These are phyloP conservation scores for Pichia insulana DNA, from an alignment of 805 yeast species.

Conservation along the genomic window DNA sequence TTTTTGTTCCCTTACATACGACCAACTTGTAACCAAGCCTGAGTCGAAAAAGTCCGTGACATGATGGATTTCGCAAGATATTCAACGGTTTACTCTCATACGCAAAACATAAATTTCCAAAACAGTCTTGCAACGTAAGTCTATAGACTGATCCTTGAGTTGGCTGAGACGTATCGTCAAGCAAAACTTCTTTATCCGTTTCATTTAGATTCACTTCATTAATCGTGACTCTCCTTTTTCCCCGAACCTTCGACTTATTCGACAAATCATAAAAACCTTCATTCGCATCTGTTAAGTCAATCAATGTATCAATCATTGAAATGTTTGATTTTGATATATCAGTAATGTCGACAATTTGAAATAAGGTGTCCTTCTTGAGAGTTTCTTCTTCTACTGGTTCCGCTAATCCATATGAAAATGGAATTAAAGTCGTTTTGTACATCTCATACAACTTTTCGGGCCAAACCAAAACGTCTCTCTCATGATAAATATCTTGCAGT, in stretches of 20 bases:
- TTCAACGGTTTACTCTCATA: slow-evolving; percentile 46
- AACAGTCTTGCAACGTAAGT: slow-evolving; percentile 46
- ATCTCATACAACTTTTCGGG: neutral
- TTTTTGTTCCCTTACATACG: slow-evolving; percentile 37
- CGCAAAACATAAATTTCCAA: slow-evolving; percentile 46
- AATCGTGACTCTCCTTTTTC: slow-evolving; percentile 9
- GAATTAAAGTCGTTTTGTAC: neutral
- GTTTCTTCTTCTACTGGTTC: slow-evolving; percentile 1
- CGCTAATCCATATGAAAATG: slow-evolving; percentile 10
- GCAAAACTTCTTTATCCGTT: slow-evolving; percentile 25
- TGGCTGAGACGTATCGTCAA: slow-evolving; percentile 2
- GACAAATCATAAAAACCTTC: slow-evolving; percentile 50
- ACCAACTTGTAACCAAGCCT: slow-evolving; percentile 53
- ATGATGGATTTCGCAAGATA: slow-evolving; percentile 30
- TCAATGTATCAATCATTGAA: slow-evolving; percentile 48
- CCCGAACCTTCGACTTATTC: slow-evolving; percentile 12
- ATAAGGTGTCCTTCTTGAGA: slow-evolving; percentile 22
- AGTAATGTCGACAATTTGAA: slow-evolving; percentile 48
- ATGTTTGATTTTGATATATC: slow-evolving; percentile 45
- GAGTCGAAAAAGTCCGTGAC: slow-evolving; percentile 26
- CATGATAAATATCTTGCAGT: neutral
- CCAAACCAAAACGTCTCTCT: neutral
- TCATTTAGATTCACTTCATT: slow-evolving; percentile 42
- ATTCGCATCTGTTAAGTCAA: slow-evolving; percentile 44
- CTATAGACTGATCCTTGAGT: slow-evolving; percentile 32